Base-by-base conservation (phyloP, 805 yeast genomes). In the Yarrowia osloensis region DNA sequence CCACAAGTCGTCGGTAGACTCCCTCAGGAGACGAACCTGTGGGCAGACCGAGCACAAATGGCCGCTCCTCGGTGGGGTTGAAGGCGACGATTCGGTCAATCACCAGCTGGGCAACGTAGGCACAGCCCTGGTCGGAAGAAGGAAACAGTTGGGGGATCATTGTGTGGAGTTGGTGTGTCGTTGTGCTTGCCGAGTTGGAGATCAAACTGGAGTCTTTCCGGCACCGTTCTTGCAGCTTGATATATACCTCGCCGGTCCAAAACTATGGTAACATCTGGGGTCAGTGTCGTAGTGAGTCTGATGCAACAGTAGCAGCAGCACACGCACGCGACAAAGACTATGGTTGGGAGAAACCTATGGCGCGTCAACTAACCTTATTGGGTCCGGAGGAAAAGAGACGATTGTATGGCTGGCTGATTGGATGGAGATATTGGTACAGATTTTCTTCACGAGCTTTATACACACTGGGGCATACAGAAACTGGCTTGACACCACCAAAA, bases 11-110 rank as follows among this genome's bases (percentile, higher is more conserved):
- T 62, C 80, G 77, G 72, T 85, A 85, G 13, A 85, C 82, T 3
- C 82, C 83, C 71, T 84, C 86, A 15, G 88, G 88, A 5, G 87
- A 84, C 5, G 87, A 84, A 2, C 88, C 88, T 2, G 88, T 85
- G 35, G 88, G 88, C 55, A 85, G 79, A 1, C 88, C 88, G 50
- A 85, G 72, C 1, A 85, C 85, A 17, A 69, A 72, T 19, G 88
- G 87, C 49, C 74, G 78, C 1, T 70, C 67, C 3, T 80, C 71
- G 13, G 85, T 78, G 15, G 88, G 87, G 1, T 68, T 70, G 68
- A 84, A 84, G 0, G 70, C 73, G 68, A 77, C 82, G 73, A 85
- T 84, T 66, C 73, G 74, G 44, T 73, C 69, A 19, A 82, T 78
- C 35, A 85, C 81, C 72, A 82, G 77, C 47, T 78, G 76, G 21